Conservation (phyloP, 148 eudicot genomes). For the Rhododendron vialii region DNA sequence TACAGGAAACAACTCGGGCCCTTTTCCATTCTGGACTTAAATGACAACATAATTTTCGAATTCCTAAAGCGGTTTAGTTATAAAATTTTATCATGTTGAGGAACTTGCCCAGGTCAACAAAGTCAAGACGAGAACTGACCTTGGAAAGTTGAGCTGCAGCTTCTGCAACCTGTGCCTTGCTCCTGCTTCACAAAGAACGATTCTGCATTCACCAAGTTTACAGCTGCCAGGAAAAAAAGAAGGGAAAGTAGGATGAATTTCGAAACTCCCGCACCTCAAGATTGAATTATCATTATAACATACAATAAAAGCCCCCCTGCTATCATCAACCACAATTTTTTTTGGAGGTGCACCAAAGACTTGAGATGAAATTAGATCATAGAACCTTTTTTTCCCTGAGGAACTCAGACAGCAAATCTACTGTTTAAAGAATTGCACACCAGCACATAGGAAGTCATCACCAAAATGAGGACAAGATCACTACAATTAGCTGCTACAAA, state of each 20-base stretch:
- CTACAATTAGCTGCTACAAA: neutral
- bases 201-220: slow-evolving; percentile 92
- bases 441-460: neutral
- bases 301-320: neutral
- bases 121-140: slow-evolving; percentile 35
- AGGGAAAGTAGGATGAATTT: neutral
- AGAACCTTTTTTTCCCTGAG: neutral
- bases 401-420: neutral
- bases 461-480: neutral
- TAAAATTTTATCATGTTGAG: neutral
- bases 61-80: neutral
- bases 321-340: neutral
- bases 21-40: neutral
- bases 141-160: slow-evolving; percentile 92
- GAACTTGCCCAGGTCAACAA: neutral
- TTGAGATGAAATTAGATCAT: neutral
- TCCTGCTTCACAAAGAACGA: slow-evolving; percentile 79
- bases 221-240: slow-evolving; percentile 44
- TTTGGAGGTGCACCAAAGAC: neutral
- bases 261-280: neutral
- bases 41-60: neutral
- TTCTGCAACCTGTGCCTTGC: slow-evolving; percentile 82
- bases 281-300: neutral
- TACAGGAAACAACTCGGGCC: neutral
- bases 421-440: neutral